Evolutionary conservation across 345 rosid genomes (phyloP).

Genomic region (Citrus inodora): DNA sequence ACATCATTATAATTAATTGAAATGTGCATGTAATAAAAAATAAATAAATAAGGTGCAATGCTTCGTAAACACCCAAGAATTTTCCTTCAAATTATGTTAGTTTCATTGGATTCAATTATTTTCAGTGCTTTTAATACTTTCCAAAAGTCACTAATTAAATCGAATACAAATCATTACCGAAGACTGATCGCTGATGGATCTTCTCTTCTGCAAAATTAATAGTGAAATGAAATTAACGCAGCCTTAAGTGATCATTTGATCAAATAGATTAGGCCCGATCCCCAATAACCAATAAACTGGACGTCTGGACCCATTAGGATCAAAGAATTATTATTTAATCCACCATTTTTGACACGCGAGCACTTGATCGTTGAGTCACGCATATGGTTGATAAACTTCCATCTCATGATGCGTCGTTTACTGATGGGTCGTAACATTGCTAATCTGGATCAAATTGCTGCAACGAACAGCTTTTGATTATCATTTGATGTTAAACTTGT

Average conservation of each 20-base stretch:
- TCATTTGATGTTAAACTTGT: neutral
- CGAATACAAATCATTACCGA: neutral
- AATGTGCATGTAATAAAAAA: too few relatives aligned
- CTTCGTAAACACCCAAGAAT: too few relatives aligned
- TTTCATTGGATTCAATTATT: slow-evolving; percentile 3
- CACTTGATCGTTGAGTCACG: too few relatives aligned
- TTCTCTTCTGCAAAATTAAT: neutral
- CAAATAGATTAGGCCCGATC: neutral
- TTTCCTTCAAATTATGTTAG: neutral
- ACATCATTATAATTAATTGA: too few relatives aligned
- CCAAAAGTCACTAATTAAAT: neutral
- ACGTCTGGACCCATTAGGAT: neutral
- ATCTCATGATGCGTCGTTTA: neutral
- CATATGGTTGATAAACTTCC: neutral
- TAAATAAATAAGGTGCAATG: too few relatives aligned
- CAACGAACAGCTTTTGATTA: neutral
- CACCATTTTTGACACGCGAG: neutral
- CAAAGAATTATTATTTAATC: neutral
- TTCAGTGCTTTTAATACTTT: neutral
- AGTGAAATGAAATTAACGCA: neutral
- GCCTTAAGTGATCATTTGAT: neutral
- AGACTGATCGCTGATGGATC: neutral
- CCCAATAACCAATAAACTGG: neutral
- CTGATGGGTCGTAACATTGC: neutral
- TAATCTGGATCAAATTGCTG: neutral